Conservation (phyloP, 257 asterid species). For the Coffea canephora region DNA sequence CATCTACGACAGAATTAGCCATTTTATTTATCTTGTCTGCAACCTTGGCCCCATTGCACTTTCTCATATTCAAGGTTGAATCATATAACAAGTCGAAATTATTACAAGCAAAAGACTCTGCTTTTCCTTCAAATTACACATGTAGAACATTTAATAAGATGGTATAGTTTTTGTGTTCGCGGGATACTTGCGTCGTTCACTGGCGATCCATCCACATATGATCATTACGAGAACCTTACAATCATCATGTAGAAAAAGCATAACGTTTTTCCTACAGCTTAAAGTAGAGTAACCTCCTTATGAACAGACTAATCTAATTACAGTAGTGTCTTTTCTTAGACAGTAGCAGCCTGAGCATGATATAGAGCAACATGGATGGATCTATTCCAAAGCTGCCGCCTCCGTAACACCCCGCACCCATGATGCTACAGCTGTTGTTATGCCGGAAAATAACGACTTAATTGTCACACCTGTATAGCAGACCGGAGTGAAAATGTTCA, state of each 20-base stretch:
- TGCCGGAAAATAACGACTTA: constrained; percentile 17
- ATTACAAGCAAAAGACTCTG: background rate
- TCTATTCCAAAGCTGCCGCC: constrained; percentile 7
- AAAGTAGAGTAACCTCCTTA: background rate
- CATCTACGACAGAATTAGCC: background rate
- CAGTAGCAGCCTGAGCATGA: background rate
- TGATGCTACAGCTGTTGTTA: constrained; percentile 16
- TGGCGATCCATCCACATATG: background rate
- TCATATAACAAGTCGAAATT: background rate
- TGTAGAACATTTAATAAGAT: background rate
- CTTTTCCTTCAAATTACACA: background rate
- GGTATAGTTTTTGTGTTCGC: background rate
- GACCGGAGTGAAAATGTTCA: constrained; percentile 16
- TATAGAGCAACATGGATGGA: background rate
- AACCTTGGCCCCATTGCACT: background rate
- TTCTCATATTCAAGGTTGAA: too few species aligned
- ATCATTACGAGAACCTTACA: background rate
- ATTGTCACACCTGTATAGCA: constrained; percentile 16
- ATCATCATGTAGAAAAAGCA: background rate
- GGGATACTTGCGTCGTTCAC: background rate
- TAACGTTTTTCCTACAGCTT: background rate
- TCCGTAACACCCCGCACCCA: constrained; percentile 9
- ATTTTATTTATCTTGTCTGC: background rate
- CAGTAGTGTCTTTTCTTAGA: background rate
- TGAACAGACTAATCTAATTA: background rate